phyloP scores from a whole-genome alignment of 2,329 filamentous ascomycete genomes.

The Verticillium isaacii region DNA sequence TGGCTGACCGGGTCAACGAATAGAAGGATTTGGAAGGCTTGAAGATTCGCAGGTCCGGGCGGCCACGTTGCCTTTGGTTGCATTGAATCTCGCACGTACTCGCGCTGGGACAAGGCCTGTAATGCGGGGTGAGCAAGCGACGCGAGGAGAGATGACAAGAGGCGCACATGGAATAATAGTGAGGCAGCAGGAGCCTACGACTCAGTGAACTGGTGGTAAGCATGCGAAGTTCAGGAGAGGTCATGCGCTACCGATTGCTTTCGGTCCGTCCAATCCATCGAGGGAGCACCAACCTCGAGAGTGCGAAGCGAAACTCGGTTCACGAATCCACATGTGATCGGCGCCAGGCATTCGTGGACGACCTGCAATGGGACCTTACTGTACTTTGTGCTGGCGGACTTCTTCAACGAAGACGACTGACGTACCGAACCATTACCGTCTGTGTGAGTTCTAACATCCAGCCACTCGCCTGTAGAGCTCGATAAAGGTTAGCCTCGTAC shows the following conservation, averaged over 20 bases:
- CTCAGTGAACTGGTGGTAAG: not conserved
- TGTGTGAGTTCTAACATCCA: no score
- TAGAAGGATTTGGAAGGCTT: not conserved
- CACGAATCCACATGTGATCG: not conserved
- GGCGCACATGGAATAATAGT: no score
- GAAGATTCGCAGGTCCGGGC: not conserved
- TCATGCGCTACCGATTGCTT: not conserved
- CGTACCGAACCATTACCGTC: no score
- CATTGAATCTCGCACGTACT: not conserved
- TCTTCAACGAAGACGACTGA: no score
- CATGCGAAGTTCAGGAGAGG: not conserved
- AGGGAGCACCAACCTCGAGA: not conserved
- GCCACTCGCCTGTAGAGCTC: not conserved
- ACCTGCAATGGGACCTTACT: no score
- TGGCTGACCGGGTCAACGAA: not conserved
- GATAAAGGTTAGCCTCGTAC: not conserved
- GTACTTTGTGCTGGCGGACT: no score
- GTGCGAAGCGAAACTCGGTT: not conserved
- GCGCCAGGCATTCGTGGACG: not conserved
- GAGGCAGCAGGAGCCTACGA: not conserved
- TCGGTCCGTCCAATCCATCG: not conserved
- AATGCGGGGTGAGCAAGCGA: not conserved
- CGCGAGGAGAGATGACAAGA: not conserved
- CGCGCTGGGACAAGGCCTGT: not conserved
- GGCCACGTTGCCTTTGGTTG: not conserved